These are phyloP conservation scores for Climacium dendroides DNA, from an alignment of 225 moss, liverwort and hornwort species.

Conservation along the genomic window DNA sequence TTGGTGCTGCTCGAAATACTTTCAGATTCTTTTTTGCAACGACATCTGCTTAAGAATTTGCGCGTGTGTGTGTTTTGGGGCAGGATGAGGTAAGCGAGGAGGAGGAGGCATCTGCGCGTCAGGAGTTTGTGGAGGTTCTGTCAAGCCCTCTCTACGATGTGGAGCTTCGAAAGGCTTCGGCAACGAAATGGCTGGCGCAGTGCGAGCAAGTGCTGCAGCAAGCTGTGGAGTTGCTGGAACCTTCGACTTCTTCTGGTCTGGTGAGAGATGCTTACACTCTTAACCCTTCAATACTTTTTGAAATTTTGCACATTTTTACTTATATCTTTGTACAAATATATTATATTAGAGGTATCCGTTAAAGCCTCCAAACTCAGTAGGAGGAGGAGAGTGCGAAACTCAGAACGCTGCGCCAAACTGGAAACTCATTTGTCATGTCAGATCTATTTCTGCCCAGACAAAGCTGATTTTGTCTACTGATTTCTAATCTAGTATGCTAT, in stretches of 20 bases:
- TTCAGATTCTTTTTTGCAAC: not conserved
- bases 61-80: not conserved
- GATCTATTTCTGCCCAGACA: not conserved
- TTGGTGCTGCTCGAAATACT: not conserved
- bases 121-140: slow-evolving; percentile 14
- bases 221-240: slow-evolving; percentile 35
- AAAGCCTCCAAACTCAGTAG: not conserved
- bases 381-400: not conserved
- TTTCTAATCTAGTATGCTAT: not conserved
- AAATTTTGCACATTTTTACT: not conserved
- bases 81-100: slow-evolving; percentile 19
- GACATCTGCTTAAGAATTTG: not conserved
- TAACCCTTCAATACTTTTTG: not conserved
- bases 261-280: not conserved
- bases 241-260: slow-evolving; percentile 18
- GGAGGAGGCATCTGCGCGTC: not conserved
- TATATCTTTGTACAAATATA: not conserved
- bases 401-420: not conserved
- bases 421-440: not conserved
- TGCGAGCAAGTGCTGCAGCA: slow-evolving; percentile 36
- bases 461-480: not conserved
- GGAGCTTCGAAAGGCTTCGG: slow-evolving; percentile 5
- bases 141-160: slow-evolving; percentile 15
- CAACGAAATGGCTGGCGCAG: slow-evolving; percentile 4
- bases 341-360: not conserved